Percentiles rank a stretch among this genome's conserved stretches.
Conservation (phyloP, 148 eudicot species). For the Cornus controversa region DNA sequence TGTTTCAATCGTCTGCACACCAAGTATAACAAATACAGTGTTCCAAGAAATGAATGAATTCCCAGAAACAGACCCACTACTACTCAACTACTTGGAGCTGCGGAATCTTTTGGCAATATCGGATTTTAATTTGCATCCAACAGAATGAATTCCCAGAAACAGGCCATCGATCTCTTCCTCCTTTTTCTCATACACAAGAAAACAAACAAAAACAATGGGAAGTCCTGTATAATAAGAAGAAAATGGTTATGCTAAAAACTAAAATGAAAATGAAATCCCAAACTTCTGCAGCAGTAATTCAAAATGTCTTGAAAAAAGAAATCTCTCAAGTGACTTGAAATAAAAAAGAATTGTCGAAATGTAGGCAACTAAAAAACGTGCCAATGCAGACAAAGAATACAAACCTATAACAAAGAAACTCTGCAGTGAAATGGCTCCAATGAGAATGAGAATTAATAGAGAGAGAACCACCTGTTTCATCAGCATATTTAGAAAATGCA, state of each 20-base stretch:
- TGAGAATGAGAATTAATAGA: slow-evolving; percentile 46
- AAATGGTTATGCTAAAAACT: neutral
- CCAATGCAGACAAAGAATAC: slow-evolving; percentile 11
- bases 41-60: too few relatives aligned
- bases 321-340: neutral
- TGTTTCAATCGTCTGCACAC: too few relatives aligned
- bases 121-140: slow-evolving; percentile 43
- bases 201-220: slow-evolving; percentile 45
- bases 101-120: slow-evolving; percentile 18
- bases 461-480: slow-evolving; percentile 55
- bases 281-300: neutral
- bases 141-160: slow-evolving; percentile 25
- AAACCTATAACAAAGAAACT: slow-evolving; percentile 57
- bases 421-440: slow-evolving; percentile 59
- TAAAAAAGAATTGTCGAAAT: slow-evolving; percentile 1
- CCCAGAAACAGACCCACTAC: too few relatives aligned
- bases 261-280: neutral
- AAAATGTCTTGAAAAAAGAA: too few relatives aligned
- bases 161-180: slow-evolving; percentile 66
- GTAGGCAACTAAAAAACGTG: neutral
- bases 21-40: too few relatives aligned
- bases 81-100: slow-evolving; percentile 21
- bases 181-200: slow-evolving; percentile 66
- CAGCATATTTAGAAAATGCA: slow-evolving; percentile 5
- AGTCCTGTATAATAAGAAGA: slow-evolving; percentile 41